phyloP scores from a whole-genome alignment of 1,284 basidiomycete species.

The Trichosporon faecale region DNA sequence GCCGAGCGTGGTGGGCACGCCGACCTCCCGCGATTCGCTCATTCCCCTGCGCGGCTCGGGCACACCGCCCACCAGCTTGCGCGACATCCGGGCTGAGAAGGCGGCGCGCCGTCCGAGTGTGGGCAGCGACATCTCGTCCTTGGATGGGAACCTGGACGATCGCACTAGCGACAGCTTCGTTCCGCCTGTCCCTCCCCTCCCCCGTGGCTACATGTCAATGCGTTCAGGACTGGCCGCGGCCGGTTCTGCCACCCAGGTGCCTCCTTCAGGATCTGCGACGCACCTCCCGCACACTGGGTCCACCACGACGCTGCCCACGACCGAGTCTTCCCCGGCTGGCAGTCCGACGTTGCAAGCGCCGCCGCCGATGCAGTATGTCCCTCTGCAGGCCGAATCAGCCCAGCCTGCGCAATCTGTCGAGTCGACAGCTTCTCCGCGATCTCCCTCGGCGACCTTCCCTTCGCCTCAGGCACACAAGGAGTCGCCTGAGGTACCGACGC shows the following conservation, averaged over 20 bases:
- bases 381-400: constrained; percentile 11
- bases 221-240: constrained; percentile 30
- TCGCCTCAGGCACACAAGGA: constrained; percentile 14
- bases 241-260: constrained; percentile 12
- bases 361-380: constrained; percentile 19
- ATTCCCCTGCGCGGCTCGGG: constrained; percentile 61
- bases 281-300: constrained; percentile 18
- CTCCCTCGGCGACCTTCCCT: constrained; percentile 16
- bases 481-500: constrained; percentile 26
- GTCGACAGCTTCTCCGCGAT: not conserved
- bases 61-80: constrained; percentile 58
- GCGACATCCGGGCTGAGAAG: constrained; percentile 55
- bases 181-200: constrained; percentile 93
- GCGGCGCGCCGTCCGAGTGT: constrained; percentile 57
- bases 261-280: constrained; percentile 10
- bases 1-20: constrained; percentile 69
- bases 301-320: not conserved
- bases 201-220: constrained; percentile 78
- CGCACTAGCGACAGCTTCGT: constrained; percentile 58
- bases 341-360: constrained; percentile 13
- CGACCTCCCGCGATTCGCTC: constrained; percentile 42
- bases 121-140: constrained; percentile 73
- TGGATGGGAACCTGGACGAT: constrained; percentile 20
- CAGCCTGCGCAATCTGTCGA: not conserved
- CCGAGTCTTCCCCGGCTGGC: not conserved